Base-by-base conservation (phyloP, 2,329 filamentous ascomycete genomes). In the Byssothecium circinans region DNA sequence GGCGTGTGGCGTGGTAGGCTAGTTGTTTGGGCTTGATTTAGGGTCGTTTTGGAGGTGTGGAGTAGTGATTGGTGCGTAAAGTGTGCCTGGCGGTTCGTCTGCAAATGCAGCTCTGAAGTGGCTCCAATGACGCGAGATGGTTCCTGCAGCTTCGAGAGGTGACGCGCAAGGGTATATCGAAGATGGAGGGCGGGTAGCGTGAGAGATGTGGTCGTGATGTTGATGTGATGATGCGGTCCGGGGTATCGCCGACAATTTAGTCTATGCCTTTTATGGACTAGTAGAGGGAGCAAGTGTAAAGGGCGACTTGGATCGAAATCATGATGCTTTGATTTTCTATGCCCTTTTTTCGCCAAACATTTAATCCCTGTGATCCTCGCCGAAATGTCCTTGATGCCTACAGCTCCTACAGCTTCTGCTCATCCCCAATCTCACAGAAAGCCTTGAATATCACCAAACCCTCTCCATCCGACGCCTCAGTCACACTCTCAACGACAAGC, bases 371-470 rank as follows among this genome's bases (percentile, higher is more conserved):
- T 33, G 19, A 32, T 42, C 4, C 29, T 18, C 4, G 34, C 34
- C 15, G 7, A 22, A 19, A 11, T 19, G n/a, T 19, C 34, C 34
- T 22, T 5, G 29, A 32, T 4, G 29, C 12, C 29, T 32, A 32
- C 29, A 32, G 14, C 56, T 69, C 12, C 29, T 32, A 32, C 29
- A 32, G 14, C 56, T 69, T 69, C 42, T 61, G 43, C 52, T 65
- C 56, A 17, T 67, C 60, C 11, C 56, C 57, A 27, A 95, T 78
- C 76, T 96, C 91, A 64, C 91, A 96, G 69, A 95, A 96, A 0
- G 92, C 94, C 76, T 91, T 94, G 78, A 95, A 99, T 0, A 88
- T 91, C 20, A 87, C 87, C 57, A 97, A 87, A 45, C 87, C 83
- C 47, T 90, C 86, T 15, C 57, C 67, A 27, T 61, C 63, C 8